Evolutionary conservation across 2,329 filamentous ascomycete genomes (phyloP), one percentile per base, ranked within the genome.

Genomic region (Elsinoe arachidis): DNA sequence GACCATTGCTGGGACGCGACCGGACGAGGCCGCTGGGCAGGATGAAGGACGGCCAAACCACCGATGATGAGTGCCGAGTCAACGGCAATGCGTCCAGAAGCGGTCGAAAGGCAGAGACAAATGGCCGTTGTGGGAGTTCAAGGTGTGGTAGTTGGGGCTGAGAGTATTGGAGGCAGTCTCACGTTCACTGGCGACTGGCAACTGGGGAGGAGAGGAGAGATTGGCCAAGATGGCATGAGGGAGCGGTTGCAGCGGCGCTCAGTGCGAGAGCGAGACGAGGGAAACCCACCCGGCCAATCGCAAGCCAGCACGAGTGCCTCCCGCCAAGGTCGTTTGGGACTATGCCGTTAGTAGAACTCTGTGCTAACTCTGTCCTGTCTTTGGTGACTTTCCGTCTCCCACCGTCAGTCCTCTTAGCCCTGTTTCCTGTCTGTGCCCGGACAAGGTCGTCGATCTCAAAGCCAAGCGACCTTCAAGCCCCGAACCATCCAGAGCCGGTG

Each of bases 1-100:
- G 53, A 70, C 66, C 71, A 73, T 73, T 55, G 67, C 70, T 68
- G 63, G 44, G 37, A 55, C 46, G 56, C 38, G 56, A 46, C 56
- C 49, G 38, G 35, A 44, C 38, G 23, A 26, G 56, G 47, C 56
- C 56, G 56, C 34, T 51, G 11, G 26, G 26, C 21, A 23, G 33
- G 54, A 35, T 19, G 39, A 38, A 53, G 43, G 41, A 56, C 53
- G 43, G 30, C 54, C 54, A 56, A 46, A 46, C 54, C 54, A 38
- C 54, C 35, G 12, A 9, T 5, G 17, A n/a, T 23, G 30, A 44
- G 38, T 49, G 41, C 54, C 54, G 54, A 47, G 47, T 23, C 9
- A 47, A 56, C 38, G 54, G 54, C 33, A 56, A 21, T 37, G 30
- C 26, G 41, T 43, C 37, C 54, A n/a, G 39, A 46, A 47, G n/a